Evolutionary conservation across 148 eudicot genomes (phyloP).

Genomic region (Amaranthus hypochondriacus): DNA sequence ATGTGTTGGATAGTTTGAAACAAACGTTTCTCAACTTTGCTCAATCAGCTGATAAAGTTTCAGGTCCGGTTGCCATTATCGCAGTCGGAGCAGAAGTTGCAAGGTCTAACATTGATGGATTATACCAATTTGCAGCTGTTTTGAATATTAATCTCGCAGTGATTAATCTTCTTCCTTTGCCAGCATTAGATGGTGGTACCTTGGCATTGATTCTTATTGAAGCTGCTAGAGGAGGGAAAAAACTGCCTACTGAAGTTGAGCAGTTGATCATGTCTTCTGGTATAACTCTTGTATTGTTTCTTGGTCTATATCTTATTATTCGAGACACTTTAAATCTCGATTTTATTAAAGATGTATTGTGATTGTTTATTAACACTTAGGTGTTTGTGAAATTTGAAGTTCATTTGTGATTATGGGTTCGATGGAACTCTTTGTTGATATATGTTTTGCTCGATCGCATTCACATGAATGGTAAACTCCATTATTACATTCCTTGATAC

Average conservation of each 20-base stretch:
- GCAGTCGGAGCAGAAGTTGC: slow-evolving; percentile 99
- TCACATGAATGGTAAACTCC: no score
- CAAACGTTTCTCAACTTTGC: slow-evolving; percentile 87
- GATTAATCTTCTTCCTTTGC: slow-evolving; percentile 76
- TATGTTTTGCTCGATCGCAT: no score
- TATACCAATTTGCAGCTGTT: slow-evolving; percentile 90
- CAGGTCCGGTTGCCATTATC: slow-evolving; percentile 93
- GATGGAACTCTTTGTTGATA: no score
- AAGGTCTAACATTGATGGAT: slow-evolving; percentile 68
- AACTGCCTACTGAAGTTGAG: slow-evolving; percentile 84
- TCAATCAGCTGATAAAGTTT: slow-evolving; percentile 77
- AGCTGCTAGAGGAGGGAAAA: slow-evolving; percentile 90
- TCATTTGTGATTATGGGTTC: no score
- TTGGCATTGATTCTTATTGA: slow-evolving; percentile 86
- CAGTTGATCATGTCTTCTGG: slow-evolving; percentile 95
- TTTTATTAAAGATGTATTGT: slow-evolving; percentile 71
- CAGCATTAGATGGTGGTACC: slow-evolving; percentile 93
- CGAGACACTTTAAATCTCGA: slow-evolving; percentile 90
- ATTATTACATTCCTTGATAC: no score
- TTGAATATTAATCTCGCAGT: slow-evolving; percentile 89
- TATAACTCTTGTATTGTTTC: slow-evolving; percentile 58
- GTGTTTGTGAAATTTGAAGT: no score
- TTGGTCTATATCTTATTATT: slow-evolving; percentile 76
- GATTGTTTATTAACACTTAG: slow-evolving; percentile 13
- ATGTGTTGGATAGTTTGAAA: slow-evolving; percentile 80